Conservation (phyloP, 495 filamentous ascomycete genomes). For the Penicillium cataractarum region DNA sequence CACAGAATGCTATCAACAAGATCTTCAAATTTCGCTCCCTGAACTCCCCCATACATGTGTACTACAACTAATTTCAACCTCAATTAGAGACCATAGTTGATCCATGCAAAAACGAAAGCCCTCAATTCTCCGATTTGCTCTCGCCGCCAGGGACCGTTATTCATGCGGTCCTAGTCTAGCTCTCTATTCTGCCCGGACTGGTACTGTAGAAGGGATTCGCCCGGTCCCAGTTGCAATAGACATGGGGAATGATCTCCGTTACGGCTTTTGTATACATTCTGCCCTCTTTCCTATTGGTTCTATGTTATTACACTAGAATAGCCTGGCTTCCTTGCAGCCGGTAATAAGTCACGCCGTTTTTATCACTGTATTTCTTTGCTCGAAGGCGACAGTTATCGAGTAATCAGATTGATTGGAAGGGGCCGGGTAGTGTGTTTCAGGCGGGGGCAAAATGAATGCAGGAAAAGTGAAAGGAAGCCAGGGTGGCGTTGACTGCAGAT, state of each 20-base stretch:
- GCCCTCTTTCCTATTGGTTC: too few species aligned
- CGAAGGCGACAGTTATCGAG: not conserved
- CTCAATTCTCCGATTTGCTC: conserved; percentile 32
- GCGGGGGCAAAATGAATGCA: conserved; percentile 2
- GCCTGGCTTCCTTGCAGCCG: not conserved
- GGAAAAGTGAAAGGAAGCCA: not conserved
- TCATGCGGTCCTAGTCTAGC: conserved; percentile 27
- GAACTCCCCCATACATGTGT: not conserved
- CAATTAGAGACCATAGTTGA: not conserved
- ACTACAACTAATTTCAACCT: not conserved
- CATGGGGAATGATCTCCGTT: not conserved
- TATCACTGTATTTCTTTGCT: not conserved
- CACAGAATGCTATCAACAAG: not conserved
- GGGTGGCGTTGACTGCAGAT: not conserved
- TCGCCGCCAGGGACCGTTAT: conserved; percentile 30
- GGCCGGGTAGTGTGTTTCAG: not conserved
- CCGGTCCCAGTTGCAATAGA: conserved; percentile 16
- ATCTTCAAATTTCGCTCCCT: not conserved
- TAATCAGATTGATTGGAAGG: not conserved
- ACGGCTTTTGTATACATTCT: not conserved
- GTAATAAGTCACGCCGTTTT: not conserved
- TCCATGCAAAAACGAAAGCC: not conserved
- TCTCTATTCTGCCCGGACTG: conserved; percentile 15
- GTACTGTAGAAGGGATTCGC: conserved; percentile 21
- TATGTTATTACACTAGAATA: too few species aligned